Evolutionary conservation across 1,284 basidiomycete genomes (phyloP), one percentile per base, ranked within the genome.

Genomic region (Nidula niveotomentosa): DNA sequence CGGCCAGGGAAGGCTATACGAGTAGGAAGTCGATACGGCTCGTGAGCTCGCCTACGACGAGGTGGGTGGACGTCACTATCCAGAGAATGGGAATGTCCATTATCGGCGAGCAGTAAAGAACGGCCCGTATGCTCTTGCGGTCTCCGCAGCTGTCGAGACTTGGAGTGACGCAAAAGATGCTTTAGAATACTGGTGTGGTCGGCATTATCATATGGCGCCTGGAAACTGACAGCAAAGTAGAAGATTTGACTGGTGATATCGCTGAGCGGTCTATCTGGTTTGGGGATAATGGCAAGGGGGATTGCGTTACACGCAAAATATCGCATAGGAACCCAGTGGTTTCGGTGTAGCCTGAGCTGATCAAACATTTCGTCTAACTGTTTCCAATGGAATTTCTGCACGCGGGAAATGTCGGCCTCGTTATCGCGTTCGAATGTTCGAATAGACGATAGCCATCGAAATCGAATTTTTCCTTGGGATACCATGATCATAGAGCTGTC

Each of bases 401-500:
- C 63, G n/a, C 58, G 48, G 43, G 64, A 56, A 18, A 67, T 53
- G 23, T 57, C 51, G 8, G 45, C 53, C 35, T 46, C 18, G 36
- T 58, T 53, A 12, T 53, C 56, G 36, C 61, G 58, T 49, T 56
- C 15, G 33, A 52, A 53, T 51, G 58, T 48, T 37, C 55, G 51
- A 13, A 68, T 48, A 45, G 53, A 55, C 8, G 55, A 45, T 15
- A 66, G 50, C 30, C 60, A 62, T 1, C 64, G 48, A n/a, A 73
- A 56, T 3, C 70, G 64, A 34, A 73, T 61, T 57, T 69, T 69
- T n/a, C 66, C 68, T 9, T 70, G 56, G 33, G 63, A 49, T 23
- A 72, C 62, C 49, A 68, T 58, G 39, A 72, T 62, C 17, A 61
- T 59, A 34, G 60, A 58, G 4, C 49, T 56, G 12, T 59, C 33